Conservation (phyloP, 2,329 filamentous ascomycete genomes). For the Penicillium sp. region DNA sequence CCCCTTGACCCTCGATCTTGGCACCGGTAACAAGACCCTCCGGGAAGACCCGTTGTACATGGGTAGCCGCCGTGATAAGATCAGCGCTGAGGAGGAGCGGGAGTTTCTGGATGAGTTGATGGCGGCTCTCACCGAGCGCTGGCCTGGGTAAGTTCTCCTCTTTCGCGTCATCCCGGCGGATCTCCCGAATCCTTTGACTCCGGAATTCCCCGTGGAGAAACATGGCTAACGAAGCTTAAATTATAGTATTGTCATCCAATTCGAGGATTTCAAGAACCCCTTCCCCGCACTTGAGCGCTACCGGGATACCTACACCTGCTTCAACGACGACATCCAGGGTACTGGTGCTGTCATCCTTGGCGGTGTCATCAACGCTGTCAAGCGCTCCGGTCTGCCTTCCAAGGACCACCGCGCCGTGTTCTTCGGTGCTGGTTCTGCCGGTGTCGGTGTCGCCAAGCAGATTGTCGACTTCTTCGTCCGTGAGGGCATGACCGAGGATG, state of each 20-base stretch:
- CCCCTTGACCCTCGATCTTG: constrained; percentile 62
- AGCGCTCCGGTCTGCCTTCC: constrained; percentile 78
- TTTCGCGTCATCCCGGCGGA: constrained; percentile 13
- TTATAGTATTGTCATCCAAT: constrained; percentile 74
- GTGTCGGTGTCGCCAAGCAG: constrained; percentile 96
- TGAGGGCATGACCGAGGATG: constrained; percentile 82
- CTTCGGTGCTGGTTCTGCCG: constrained; percentile 91
- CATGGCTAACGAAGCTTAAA: constrained; percentile 4
- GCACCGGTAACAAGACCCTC: constrained; percentile 62
- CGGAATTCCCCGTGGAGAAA: constrained; percentile 24
- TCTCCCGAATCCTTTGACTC: constrained; percentile 56
- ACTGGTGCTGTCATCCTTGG: constrained; percentile 93
- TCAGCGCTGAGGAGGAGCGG: constrained; percentile 73
- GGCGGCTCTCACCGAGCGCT: constrained; percentile 77
- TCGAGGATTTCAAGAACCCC: constrained; percentile 97
- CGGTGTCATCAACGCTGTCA: constrained; percentile 74
- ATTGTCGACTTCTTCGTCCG: constrained; percentile 96
- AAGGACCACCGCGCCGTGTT: constrained; percentile 94
- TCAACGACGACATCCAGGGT: constrained; percentile 98
- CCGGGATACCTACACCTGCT: constrained; percentile 84
- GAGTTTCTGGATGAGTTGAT: constrained; percentile 98
- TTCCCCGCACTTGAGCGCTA: constrained; percentile 93
- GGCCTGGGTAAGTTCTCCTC: constrained; percentile 58
- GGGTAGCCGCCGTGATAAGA: constrained; percentile 80
- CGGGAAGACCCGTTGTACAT: constrained; percentile 86